Evolutionary conservation across 768 basidiomycete genomes (phyloP), one percentile per base, ranked within the genome.

Genomic region (Leucogyrophana mollusca): DNA sequence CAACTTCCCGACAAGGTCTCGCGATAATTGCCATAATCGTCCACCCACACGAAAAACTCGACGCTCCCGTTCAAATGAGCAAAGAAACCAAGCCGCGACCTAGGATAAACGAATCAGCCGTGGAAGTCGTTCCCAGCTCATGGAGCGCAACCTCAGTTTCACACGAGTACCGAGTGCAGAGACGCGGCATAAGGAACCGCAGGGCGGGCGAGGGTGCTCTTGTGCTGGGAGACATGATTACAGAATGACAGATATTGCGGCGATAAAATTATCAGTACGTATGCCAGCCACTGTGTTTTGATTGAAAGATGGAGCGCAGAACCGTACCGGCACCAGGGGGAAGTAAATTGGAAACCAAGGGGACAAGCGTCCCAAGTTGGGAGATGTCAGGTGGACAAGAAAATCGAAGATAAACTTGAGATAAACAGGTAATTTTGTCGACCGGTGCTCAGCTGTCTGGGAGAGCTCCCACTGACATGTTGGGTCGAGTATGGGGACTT

Each of bases 81-180:
- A 32, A 40, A 25, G 32, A 47, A 43, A 45, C 35, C 36, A 37
- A 43, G 49, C 14, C 35, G 44, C 9, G 38, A 46, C 46, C 27
- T 33, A 52, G 46, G 49, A 49, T 6, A 37, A 37, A 37, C n/a
- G 7, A 37, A 37, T 16, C 35, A 37, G 20, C 35, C 35, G 35
- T n/a, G 16, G 46, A 53, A 47, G 4, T 8, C 3, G 30, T 59
- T 59, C 53, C 56, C 58, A 61, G 56, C 46, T 18, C 32, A n/a
- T 30, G 43, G 14, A 40, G 46, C 32, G 38, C 27, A 14, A 21
- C n/a, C 4, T 33, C 25, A n/a, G 25, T 58, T n/a, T 57, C 57
- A 52, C 58, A 58, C 55, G 53, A 30, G 32, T 25, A 46, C 11
- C 13, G 27, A 30, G 13, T 30, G 27, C 6, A 30, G 7, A 30